phyloP scores from a whole-genome alignment of 805 yeast genomes.

The Yarrowia sp. region DNA sequence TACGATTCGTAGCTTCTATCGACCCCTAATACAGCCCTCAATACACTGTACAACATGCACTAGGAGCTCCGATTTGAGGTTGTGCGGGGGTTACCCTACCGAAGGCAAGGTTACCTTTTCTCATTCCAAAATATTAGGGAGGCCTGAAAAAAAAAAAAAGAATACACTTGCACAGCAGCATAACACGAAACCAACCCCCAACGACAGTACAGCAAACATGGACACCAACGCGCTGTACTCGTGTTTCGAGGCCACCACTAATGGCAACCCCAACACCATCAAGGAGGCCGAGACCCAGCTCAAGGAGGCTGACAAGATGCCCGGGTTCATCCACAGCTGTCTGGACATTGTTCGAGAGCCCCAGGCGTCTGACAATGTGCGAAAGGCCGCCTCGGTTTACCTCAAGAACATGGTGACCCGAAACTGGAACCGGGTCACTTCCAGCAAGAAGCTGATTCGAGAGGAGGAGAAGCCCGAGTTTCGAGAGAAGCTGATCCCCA shows the following conservation, averaged over 20 bases:
- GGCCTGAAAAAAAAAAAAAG: not conserved
- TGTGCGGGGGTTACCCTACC: not conserved
- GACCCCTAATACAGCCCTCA: not conserved
- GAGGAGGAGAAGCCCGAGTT: slow-evolving; percentile 72
- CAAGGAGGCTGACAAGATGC: slow-evolving; percentile 50
- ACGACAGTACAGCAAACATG: not conserved
- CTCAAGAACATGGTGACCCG: slow-evolving; percentile 71
- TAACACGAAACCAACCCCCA: not conserved
- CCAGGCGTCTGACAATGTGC: slow-evolving; percentile 52
- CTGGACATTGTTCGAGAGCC: slow-evolving; percentile 64
- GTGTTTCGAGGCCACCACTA: slow-evolving; percentile 23
- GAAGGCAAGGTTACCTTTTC: not conserved
- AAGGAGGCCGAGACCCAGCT: slow-evolving; percentile 66
- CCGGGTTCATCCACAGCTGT: slow-evolving; percentile 82
- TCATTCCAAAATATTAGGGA: slow-evolving; percentile 1
- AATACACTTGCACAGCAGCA: not conserved
- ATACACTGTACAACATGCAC: not conserved
- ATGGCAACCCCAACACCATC: slow-evolving; percentile 12
- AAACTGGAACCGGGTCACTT: slow-evolving; percentile 51
- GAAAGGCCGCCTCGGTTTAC: slow-evolving; percentile 75
- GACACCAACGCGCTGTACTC: slow-evolving; percentile 26
- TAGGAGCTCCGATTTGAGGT: not conserved
- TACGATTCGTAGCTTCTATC: no score
- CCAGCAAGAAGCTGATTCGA: slow-evolving; percentile 45
- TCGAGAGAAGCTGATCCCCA: slow-evolving; percentile 63